Percentiles rank a stretch among this genome's conserved stretches.
Conservation (phyloP, 2,329 filamentous ascomycete genomes). For the Ophioceras dolichostomum region DNA sequence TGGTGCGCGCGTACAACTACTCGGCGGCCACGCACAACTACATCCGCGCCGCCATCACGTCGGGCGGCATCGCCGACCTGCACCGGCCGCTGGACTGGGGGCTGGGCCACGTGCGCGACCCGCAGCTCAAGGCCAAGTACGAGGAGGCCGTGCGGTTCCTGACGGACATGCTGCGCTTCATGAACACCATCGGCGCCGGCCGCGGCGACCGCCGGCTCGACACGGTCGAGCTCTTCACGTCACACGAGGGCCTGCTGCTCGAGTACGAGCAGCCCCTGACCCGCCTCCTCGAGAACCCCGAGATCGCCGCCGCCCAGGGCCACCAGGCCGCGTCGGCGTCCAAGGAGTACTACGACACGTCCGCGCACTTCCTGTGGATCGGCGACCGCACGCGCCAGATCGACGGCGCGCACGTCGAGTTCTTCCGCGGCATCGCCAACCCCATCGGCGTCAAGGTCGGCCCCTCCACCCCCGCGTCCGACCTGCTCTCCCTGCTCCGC, state of each 20-base stretch:
- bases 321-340: conserved; percentile 7
- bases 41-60: conserved; percentile 68
- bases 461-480: conserved; percentile 64
- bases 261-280: conserved; percentile 91
- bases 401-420: conserved; percentile 89
- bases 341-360: conserved; percentile 82
- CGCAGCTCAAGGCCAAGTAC: conserved; percentile 76
- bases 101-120: conserved; percentile 79
- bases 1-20: conserved; percentile 90
- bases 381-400: conserved; percentile 92
- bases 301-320: conserved; percentile 19
- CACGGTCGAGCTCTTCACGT: conserved; percentile 90
- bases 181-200: conserved; percentile 85
- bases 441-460: conserved; percentile 95
- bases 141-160: conserved; percentile 73
- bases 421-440: conserved; percentile 92
- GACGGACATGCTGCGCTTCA: conserved; percentile 84
- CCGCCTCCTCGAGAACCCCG: conserved; percentile 46
- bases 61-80: conserved; percentile 86
- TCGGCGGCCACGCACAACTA: conserved; percentile 93
- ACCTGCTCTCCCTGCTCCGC: conserved; percentile 69
- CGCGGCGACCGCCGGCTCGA: conserved; percentile 73
- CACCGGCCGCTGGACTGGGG: conserved; percentile 93
- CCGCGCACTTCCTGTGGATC: conserved; percentile 96
- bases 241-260: conserved; percentile 84